Evolutionary conservation across 345 rosid species (phyloP), one percentile per base, ranked within the genome.

Genomic region (Aethionema arabicum): DNA sequence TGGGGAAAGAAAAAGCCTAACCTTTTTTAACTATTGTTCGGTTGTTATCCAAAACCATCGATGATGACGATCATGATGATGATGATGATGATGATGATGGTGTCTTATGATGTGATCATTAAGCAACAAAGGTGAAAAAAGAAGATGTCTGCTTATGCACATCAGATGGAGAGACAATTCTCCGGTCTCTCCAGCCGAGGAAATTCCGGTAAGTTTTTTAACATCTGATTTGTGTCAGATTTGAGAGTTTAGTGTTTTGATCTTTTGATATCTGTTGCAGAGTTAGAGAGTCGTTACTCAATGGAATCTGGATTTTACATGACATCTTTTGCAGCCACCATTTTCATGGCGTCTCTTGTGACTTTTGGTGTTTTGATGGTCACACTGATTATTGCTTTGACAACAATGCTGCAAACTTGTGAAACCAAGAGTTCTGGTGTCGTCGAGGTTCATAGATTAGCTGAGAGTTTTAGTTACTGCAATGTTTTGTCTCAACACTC

Each of bases 401-500:
- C 85, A 11, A 78, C 83, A n/a, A 86, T 86, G 96, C 69, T 84
- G 80, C 96, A 83, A 32, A 79, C 84, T 61, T 91, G 96, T 21
- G 74, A 83, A 62, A 79, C 30, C 48, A 67, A 72, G 62, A 75
- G 57, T 53, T 50, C 81, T 4, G 88, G 86, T 38, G 33, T 82
- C 31, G 45, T 91, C 11, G 80, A 83, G 65, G 31, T 72, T 40
- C 74, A 39, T 50, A 78, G 37, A 60, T 58, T 55, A 39, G 66
- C 53, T 12, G 73, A 74, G 65, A 64, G 58, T 62, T 63, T 80
- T 68, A 66, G 66, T 62, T 72, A 79, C 73, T 91, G 92, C 81
- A 83, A 69, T 21, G 66, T 65, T 11, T 75, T 79, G 71, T 69
- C 75, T 32, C 61, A 72, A 35, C 87, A 91, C 40, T 83, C 89